Conservation (phyloP, 768 basidiomycete species). For the Phallus indusiatus region DNA sequence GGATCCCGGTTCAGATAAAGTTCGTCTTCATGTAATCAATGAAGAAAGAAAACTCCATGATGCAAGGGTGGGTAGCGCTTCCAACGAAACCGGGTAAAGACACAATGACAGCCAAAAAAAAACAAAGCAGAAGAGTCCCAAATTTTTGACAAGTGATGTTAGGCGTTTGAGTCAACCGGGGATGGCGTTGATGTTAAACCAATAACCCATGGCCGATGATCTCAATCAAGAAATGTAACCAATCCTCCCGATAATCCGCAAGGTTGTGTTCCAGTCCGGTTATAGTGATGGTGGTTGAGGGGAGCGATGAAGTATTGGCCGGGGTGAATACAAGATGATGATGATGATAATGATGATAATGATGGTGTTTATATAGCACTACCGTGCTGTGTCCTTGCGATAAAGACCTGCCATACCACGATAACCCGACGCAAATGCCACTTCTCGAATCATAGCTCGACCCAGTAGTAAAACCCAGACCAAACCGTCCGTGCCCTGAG, state of each 20-base stretch:
- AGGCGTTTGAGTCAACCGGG: too few relatives aligned
- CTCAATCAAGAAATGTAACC: too few relatives aligned
- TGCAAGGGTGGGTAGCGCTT: neutral
- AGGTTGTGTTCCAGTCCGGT: too few relatives aligned
- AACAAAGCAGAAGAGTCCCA: neutral
- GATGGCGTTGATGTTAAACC: too few relatives aligned
- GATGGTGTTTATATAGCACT: neutral
- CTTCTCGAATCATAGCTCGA: slow-evolving; percentile 78
- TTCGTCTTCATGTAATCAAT: neutral
- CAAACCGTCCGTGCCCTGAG: slow-evolving; percentile 52
- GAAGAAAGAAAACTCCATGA: neutral
- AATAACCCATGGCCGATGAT: too few relatives aligned
- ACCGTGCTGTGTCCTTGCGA: slow-evolving; percentile 15
- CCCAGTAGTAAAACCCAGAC: slow-evolving; percentile 86
- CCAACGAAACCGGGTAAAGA: neutral
- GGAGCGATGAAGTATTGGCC: neutral
- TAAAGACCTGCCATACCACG: slow-evolving; percentile 63
- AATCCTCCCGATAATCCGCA: too few relatives aligned
- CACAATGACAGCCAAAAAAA: neutral
- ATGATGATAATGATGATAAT: too few relatives aligned
- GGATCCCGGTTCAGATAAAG: too few relatives aligned
- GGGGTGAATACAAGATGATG: too few relatives aligned
- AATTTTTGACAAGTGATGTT: too few relatives aligned
- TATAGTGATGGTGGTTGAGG: neutral
- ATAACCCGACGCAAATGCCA: slow-evolving; percentile 68